Evolutionary conservation across 495 filamentous ascomycete species (phyloP).

Genomic region (Lindgomyces ingoldianus): DNA sequence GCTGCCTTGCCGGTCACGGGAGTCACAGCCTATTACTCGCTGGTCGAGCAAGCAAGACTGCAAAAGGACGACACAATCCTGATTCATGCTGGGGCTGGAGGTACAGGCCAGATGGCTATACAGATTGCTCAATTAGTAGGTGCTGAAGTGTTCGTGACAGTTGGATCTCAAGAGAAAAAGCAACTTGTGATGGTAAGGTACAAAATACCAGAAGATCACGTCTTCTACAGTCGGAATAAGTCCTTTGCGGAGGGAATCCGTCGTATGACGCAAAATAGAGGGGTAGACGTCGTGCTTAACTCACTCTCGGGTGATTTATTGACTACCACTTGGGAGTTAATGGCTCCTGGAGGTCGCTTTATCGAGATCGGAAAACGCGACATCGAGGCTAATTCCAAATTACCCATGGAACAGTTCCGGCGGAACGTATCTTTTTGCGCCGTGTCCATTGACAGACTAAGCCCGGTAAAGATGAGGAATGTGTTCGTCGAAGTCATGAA

Average conservation of each 20-base stretch:
- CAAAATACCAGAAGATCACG: neutral
- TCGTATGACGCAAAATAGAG: neutral
- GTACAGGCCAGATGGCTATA: neutral
- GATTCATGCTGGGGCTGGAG: constrained; percentile 11
- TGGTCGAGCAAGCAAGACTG: neutral
- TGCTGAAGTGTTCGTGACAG: constrained; percentile 17
- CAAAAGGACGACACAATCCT: constrained; percentile 2
- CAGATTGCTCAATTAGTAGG: neutral
- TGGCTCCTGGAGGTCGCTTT: neutral
- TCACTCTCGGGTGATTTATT: neutral
- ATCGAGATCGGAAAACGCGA: neutral
- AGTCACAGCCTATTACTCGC: neutral
- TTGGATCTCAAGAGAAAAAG: neutral
- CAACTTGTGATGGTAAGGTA: neutral
- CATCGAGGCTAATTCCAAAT: neutral
- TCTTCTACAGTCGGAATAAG: neutral
- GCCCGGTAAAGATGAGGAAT: neutral
- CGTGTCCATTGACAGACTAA: neutral
- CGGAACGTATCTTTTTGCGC: neutral
- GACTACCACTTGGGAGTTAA: neutral
- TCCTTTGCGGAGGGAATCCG: neutral
- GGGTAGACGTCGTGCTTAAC: neutral
- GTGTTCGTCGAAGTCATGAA: neutral
- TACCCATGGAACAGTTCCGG: neutral
- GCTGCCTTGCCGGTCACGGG: neutral